Conservation (phyloP, 2,329 filamentous ascomycete species). For the Fusarium metavorans region DNA sequence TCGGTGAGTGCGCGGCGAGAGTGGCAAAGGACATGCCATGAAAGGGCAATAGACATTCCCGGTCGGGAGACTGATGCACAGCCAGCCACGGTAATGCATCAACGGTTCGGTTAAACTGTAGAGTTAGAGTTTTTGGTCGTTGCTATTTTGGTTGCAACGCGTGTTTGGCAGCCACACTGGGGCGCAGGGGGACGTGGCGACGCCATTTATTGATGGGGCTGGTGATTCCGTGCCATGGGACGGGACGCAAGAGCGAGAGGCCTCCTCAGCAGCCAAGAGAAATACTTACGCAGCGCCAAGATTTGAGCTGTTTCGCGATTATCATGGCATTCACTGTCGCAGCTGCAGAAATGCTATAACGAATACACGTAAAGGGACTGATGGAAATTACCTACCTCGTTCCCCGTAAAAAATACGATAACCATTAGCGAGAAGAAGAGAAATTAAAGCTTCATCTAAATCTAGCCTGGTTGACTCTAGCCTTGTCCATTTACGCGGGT, state of each 20-base stretch:
- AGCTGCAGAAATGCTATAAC: too few relatives aligned
- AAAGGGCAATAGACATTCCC: not conserved
- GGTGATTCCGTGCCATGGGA: not conserved
- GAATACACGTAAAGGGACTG: too few relatives aligned
- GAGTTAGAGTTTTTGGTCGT: not conserved
- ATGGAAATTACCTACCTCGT: too few relatives aligned
- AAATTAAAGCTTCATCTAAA: too few relatives aligned
- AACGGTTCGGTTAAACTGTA: not conserved
- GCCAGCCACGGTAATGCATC: not conserved
- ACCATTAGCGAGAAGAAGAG: too few relatives aligned
- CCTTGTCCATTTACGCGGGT: too few relatives aligned
- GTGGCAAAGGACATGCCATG: not conserved
- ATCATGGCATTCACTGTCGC: too few relatives aligned
- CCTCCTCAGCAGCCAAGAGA: not conserved
- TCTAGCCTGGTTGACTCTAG: too few relatives aligned
- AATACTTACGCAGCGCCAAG: not conserved
- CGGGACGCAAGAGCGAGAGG: not conserved
- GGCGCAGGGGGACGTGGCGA: constrained; percentile 1
- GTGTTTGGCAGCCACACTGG: constrained; percentile 10
- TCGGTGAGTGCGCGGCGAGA: not conserved
- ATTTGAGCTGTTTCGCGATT: too few relatives aligned
- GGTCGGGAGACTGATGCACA: not conserved
- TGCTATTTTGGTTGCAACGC: constrained; percentile 28
- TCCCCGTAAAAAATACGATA: too few relatives aligned
- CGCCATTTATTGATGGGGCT: not conserved